Evolutionary conservation across 352 stramenopile species (phyloP), one percentile per base, ranked within the genome.

Genomic region (Phytopythium kandeliae): DNA sequence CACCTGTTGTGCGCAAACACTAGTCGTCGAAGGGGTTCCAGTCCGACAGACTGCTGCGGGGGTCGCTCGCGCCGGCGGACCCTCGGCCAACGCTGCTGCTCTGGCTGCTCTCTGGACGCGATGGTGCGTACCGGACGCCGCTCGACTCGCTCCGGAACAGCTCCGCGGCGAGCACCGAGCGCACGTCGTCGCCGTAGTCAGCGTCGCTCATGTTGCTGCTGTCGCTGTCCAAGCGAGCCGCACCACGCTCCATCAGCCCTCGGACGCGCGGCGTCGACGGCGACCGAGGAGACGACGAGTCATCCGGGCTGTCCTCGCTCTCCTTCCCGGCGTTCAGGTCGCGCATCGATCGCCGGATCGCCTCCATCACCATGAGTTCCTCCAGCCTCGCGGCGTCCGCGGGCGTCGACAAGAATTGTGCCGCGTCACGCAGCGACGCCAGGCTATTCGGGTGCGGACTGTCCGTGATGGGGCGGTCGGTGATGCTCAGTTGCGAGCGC

Each of bases 341-440:
- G 11, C 71, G 74, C 81, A 92, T 89, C 7, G 81, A 92, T 35
- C 82, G 75, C 26, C 78, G 82, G 53, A 92, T 89, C 10, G 82
- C 82, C 40, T 92, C 82, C 69, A 92, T 61, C 11, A 92, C 63
- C 78, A 92, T 89, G 48, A 92, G 63, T 46, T 92, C 78, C 45
- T 92, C 82, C 25, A 92, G 60, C 33, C 69, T 70, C 11, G 60
- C 67, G 21, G 78, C 78, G 37, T 89, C 78, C 13, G 67, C 65
- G 0, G 78, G 64, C 19, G 74, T 82, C 10, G 65, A 63, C 48
- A 78, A 45, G 26, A 72, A 36, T 24, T 56, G 70, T 11, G 49
- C 57, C 42, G 68, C 71, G 37, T 76, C 67, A 37, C 62, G 69
- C 8, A 76, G 58, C 37, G 67, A 61, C n/a, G 63, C 67, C 1